phyloP scores from a whole-genome alignment of 2,329 filamentous ascomycete genomes.

The Pyrenochaeta sp. region DNA sequence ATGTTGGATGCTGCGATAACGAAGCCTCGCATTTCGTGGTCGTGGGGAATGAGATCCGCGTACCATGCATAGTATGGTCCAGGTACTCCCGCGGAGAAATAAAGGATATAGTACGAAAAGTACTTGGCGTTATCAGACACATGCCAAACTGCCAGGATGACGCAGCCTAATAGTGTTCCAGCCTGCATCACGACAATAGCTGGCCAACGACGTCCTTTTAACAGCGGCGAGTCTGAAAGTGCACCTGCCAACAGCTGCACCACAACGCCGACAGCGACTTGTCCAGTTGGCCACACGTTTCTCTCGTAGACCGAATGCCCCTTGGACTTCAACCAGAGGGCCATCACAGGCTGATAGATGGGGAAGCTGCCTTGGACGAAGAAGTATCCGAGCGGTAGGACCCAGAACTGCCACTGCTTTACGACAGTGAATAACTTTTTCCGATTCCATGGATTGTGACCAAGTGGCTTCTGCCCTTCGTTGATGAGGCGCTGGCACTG shows the following conservation, averaged over 20 bases:
- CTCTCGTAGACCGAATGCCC: constrained; percentile 56
- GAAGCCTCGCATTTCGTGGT: constrained; percentile 38
- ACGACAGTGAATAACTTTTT: constrained; percentile 55
- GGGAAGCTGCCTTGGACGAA: constrained; percentile 43
- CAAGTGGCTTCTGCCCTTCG: constrained; percentile 45
- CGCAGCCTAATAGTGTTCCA: constrained; percentile 51
- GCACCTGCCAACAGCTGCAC: constrained; percentile 55
- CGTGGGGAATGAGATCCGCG: constrained; percentile 34
- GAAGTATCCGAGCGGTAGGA: constrained; percentile 58
- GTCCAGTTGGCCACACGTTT: constrained; percentile 59
- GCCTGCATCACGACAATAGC: constrained; percentile 52
- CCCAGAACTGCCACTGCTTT: constrained; percentile 59
- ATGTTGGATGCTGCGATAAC: constrained; percentile 27
- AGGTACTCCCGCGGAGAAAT: constrained; percentile 31
- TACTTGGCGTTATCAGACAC: constrained; percentile 57
- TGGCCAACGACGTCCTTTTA: constrained; percentile 42
- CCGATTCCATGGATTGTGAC: constrained; percentile 47
- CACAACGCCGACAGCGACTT: constrained; percentile 55
- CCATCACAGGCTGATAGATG: constrained; percentile 29
- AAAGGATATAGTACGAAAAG: constrained; percentile 35
- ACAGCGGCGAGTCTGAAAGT: constrained; percentile 34
- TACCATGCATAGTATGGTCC: constrained; percentile 39
- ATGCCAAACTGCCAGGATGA: constrained; percentile 56
- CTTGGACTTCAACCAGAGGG: constrained; percentile 58
- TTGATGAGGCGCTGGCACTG: constrained; percentile 32